A percentile compares a stretch with the other conserved stretches of the same genome.
These are phyloP conservation scores for Penicillium argentinense DNA, from an alignment of 495 filamentous ascomycete genomes.

Conservation along the genomic window DNA sequence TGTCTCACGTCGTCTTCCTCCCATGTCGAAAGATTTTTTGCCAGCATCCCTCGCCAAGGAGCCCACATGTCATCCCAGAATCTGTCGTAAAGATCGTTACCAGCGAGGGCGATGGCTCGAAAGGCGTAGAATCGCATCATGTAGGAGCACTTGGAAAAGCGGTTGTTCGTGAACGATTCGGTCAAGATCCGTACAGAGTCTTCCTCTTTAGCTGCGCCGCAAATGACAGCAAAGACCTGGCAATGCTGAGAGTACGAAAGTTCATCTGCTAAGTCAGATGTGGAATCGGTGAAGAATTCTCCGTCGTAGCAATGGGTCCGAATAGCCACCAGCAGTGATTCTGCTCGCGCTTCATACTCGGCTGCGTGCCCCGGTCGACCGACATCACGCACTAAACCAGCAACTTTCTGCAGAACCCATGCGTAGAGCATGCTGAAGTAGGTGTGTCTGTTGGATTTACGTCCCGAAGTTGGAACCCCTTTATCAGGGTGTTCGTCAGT, in stretches of 20 bases:
- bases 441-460: constrained; percentile 27
- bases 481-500: constrained; percentile 36
- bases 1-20: constrained; percentile 41
- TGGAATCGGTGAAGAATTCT: constrained; percentile 32
- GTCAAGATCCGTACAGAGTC: constrained; percentile 18
- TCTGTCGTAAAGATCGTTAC: constrained; percentile 23
- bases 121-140: constrained; percentile 43
- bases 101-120: constrained; percentile 29
- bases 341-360: constrained; percentile 33
- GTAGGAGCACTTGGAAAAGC: constrained; percentile 37
- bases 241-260: constrained; percentile 34
- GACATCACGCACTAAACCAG: constrained; percentile 24
- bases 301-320: constrained; percentile 36
- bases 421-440: constrained; percentile 43
- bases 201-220: constrained; percentile 18
- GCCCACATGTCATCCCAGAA: constrained; percentile 29
- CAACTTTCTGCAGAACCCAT: constrained; percentile 28
- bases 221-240: constrained; percentile 38
- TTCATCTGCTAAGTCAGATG: constrained; percentile 23
- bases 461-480: constrained; percentile 33
- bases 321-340: constrained; percentile 21
- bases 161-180: constrained; percentile 18
- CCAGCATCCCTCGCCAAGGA: constrained; percentile 35
- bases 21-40: constrained; percentile 40
- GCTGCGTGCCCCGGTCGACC: constrained; percentile 30